Percentiles rank a stretch among this genome's conserved stretches.
These are phyloP conservation scores for Oryza longistaminata DNA, from an alignment of 176 grass and related monocot species.

Conservation along the genomic window DNA sequence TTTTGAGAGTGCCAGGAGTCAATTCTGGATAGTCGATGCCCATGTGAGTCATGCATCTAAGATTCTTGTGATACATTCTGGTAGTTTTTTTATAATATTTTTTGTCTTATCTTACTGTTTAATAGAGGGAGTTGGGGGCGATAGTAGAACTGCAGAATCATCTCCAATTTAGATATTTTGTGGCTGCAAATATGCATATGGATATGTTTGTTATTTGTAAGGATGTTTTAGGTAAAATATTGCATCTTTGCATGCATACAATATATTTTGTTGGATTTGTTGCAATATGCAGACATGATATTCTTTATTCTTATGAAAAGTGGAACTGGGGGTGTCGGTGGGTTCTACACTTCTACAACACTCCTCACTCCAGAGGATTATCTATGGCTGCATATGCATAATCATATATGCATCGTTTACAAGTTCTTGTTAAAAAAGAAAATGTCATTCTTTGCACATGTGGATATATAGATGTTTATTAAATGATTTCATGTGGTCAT, in stretches of 20 bases:
- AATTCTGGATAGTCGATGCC: constrained; percentile 98
- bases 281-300: background rate
- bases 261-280: no score
- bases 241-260: background rate
- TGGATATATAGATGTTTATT: background rate
- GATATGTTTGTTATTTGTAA: background rate
- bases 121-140: background rate
- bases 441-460: background rate
- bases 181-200: background rate
- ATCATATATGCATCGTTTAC: background rate
- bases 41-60: constrained; percentile 47
- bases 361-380: background rate
- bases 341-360: background rate
- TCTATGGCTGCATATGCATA: background rate
- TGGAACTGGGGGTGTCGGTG: no score
- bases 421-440: background rate
- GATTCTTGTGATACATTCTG: background rate
- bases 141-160: background rate
- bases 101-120: background rate
- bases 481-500: background rate
- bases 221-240: background rate
- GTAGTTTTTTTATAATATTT: constrained; percentile 23
- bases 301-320: background rate
- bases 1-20: constrained; percentile 96
- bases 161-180: background rate